Conservation (phyloP, 306 rosid species). For the Lathyrus oleraceus region DNA sequence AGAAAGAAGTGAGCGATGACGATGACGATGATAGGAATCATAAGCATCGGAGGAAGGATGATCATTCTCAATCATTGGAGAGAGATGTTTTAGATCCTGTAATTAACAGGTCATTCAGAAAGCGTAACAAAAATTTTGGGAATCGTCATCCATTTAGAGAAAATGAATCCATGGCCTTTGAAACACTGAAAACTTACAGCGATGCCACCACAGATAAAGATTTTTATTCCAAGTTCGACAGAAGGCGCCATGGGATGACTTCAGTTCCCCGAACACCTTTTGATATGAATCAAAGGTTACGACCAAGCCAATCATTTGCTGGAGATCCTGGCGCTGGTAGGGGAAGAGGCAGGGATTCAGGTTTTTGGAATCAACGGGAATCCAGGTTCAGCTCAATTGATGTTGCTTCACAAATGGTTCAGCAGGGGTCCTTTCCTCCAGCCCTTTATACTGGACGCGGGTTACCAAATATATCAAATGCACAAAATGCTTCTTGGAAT, state of each 20-base stretch:
- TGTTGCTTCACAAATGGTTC: constrained; percentile 84
- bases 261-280: constrained; percentile 59
- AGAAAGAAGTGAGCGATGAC: constrained; percentile 92
- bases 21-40: constrained; percentile 98
- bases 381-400: constrained; percentile 76
- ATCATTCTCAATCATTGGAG: constrained; percentile 80
- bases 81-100: constrained; percentile 73
- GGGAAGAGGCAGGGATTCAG: constrained; percentile 92
- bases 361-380: constrained; percentile 82
- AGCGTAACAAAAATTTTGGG: constrained; percentile 66
- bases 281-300: constrained; percentile 67
- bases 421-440: constrained; percentile 75
- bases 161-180: constrained; percentile 71
- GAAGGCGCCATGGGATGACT: constrained; percentile 66
- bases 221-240: constrained; percentile 63
- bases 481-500: constrained; percentile 83
- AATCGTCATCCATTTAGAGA: constrained; percentile 75
- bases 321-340: constrained; percentile 69
- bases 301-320: constrained; percentile 61
- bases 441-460: constrained; percentile 75
- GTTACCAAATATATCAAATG: constrained; percentile 78
- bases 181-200: constrained; percentile 55
- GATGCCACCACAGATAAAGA: constrained; percentile 53
- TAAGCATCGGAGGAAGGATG: constrained; percentile 80
- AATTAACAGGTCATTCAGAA: constrained; percentile 71